Base-by-base conservation (phyloP, 73 alveolate species). In the Symbiodinium natans region DNA sequence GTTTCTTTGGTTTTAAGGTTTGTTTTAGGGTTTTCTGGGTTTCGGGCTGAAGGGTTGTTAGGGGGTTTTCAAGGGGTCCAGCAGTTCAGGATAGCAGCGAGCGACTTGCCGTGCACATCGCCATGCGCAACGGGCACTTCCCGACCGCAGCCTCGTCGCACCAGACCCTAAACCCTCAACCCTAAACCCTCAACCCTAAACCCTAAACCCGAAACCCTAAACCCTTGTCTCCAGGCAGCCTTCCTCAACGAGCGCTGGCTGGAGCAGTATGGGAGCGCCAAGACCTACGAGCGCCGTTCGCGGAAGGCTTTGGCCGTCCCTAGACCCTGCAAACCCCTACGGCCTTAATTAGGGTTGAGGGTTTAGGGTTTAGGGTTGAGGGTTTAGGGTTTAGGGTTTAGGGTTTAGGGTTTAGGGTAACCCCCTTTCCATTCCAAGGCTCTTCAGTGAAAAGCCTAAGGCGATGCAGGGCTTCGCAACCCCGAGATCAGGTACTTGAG, bases 71-170 rank as follows among this genome's bases (percentile, higher is more conserved):
- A n/a, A n/a, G n/a, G n/a, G n/a, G n/a, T n/a, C n/a, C n/a, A n/a
- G n/a, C n/a, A n/a, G n/a, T n/a, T 3, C 86, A 88, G 95, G 95
- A 88, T 19, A 40, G 74, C 9, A 46, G 74, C 15, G 95, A 88
- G 31, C 85, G 95, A 31, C 31, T 88, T 85, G 95, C 95, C 8
- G 95, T 88, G 71, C 95, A 88, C 86, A 88, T 88, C 34, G 95
- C 95, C 95, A 88, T 88, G 95, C 85, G 95, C 31, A 39, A 63
- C 43, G 42, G 77, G 86, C 95, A 88, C 86, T 88, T 59, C 68
- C 71, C 36, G 29, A 88, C 95, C 27, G 95, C 83, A 27, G 39
- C n/a, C n/a, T n/a, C 21, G 29, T 27, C 68, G 68, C 13, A 17
- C 68, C 17, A 21, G 21, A 17, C 63, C 63, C 63, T 48, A 1